Evolutionary conservation across 106 monocot genomes (phyloP), one percentile per base, ranked within the genome.

Genomic region (Xerophyta viscosa): DNA sequence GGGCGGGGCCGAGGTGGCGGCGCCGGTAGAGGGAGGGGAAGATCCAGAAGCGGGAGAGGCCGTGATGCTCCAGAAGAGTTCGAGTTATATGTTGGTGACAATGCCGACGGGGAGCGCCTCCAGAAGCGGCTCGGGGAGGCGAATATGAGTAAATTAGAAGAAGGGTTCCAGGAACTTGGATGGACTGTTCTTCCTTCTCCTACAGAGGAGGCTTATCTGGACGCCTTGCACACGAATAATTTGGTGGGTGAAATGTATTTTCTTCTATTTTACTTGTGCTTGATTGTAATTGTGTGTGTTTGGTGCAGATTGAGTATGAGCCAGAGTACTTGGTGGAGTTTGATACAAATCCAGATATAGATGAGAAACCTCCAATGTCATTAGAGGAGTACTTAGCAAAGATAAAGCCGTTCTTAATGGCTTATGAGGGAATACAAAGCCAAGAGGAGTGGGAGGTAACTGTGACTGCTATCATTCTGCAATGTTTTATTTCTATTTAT

Each of bases 391-490:
- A 68, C 12, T 41, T 98, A 54, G 71, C 82, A 21, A 80, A 69
- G 42, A 79, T 73, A n/a, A 98, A 90, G 54, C 98, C 98, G n/a
- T 90, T 90, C 76, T 77, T 98, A 73, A 77, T 98, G 70, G 79
- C 86, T 12, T 89, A 89, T n/a, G 89, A 82, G 56, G 90, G 98
- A 18, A 86, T 98, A 54, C 47, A 81, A 23, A 90, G 69, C 47
- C 82, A 90, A 56, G 81, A 98, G 60, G 89, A 98, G 56, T 98
- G 98, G 98, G 82, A 89, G 89, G 98, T 88, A 69, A 9, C 28
- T 71, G 30, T 29, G 24, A 30, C 11, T 21, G 21, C 0, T 55
- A n/a, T n/a, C n/a, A n/a, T n/a, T n/a, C n/a, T n/a, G 33, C 11
- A 6, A 33, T 33, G 33, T 33, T 33, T n/a, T n/a, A n/a, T n/a